A percentile compares a stretch with the other conserved stretches of the same genome.
These are phyloP conservation scores for Hyaloscypha hepaticicola DNA, from an alignment of 495 filamentous ascomycete genomes.

Conservation along the genomic window DNA sequence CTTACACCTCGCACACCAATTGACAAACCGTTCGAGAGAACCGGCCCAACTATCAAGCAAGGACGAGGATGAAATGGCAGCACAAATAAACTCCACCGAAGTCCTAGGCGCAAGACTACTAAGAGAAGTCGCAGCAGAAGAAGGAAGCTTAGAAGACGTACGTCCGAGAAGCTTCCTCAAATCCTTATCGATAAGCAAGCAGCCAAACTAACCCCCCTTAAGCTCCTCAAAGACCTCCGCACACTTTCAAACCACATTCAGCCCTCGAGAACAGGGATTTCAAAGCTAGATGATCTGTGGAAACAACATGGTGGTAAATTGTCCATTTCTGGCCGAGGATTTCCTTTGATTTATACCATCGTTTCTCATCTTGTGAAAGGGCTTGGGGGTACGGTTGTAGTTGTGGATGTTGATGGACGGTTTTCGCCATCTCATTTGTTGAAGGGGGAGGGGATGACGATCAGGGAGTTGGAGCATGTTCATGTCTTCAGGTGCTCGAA, in stretches of 20 bases:
- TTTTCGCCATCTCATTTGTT: constrained; percentile 60
- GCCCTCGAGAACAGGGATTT: constrained; percentile 34
- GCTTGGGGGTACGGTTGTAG: constrained; percentile 60
- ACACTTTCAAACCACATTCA: constrained; percentile 29
- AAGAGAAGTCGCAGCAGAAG: constrained; percentile 54
- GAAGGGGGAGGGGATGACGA: constrained; percentile 41
- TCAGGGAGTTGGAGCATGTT: constrained; percentile 22
- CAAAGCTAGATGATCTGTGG: constrained; percentile 42
- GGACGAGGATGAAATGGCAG: constrained; percentile 21
- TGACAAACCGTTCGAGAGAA: background rate
- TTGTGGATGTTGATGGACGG: constrained; percentile 68
- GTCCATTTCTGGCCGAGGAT: constrained; percentile 51
- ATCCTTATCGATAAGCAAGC: constrained; percentile 32
- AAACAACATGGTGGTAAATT: constrained; percentile 38
- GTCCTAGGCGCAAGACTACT: constrained; percentile 62
- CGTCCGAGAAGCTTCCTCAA: constrained; percentile 10
- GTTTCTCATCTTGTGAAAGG: constrained; percentile 45
- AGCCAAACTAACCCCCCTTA: background rate
- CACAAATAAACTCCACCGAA: constrained; percentile 36
- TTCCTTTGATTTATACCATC: constrained; percentile 62
- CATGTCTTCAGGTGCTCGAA: constrained; percentile 25
- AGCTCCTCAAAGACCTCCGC: constrained; percentile 49
- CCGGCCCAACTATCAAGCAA: background rate
- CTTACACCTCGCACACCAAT: background rate
- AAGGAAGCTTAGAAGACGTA: constrained; percentile 65